Conservation (phyloP, 2,329 filamentous ascomycete species). For the Alternaria arbusti region DNA sequence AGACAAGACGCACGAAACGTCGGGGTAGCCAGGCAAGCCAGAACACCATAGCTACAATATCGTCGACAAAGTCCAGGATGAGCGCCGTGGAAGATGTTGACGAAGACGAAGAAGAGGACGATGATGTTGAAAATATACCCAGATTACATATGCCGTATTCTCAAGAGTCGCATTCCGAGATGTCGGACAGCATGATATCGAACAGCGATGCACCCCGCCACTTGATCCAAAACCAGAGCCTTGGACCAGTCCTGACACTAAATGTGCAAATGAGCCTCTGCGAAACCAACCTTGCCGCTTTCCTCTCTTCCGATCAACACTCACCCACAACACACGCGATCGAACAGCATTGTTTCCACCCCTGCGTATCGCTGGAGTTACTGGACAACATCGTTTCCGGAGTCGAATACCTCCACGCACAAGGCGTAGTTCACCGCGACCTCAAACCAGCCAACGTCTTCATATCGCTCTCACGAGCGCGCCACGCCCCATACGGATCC, state of each 20-base stretch:
- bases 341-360: conserved; percentile 67
- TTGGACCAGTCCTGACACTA: conserved; percentile 55
- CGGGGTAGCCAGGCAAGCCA: conserved; percentile 44
- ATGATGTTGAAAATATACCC: conserved; percentile 59
- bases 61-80: conserved; percentile 52
- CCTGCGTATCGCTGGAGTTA: conserved; percentile 62
- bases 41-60: conserved; percentile 48
- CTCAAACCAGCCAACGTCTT: conserved; percentile 74
- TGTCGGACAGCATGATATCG: conserved; percentile 42
- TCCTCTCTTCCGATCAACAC: conserved; percentile 51
- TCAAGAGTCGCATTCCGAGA: conserved; percentile 23
- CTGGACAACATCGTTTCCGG: conserved; percentile 67
- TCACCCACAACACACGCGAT: conserved; percentile 12
- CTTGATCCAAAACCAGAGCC: conserved; percentile 23
- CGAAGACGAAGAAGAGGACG: conserved; percentile 47
- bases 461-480: conserved; percentile 56
- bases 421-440: conserved; percentile 69
- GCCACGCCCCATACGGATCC: conserved; percentile 50
- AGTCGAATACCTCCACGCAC: conserved; percentile 68
- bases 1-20: conserved; percentile 24
- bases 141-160: conserved; percentile 32
- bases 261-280: conserved; percentile 74
- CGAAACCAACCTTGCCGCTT: conserved; percentile 66
- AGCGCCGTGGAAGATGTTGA: conserved; percentile 45
- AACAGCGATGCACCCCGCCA: conserved; percentile 45